Percentiles rank a stretch among this genome's conserved stretches.
phyloP scores from a whole-genome alignment of 1,284 basidiomycete species.

The Puccinia hordei region DNA sequence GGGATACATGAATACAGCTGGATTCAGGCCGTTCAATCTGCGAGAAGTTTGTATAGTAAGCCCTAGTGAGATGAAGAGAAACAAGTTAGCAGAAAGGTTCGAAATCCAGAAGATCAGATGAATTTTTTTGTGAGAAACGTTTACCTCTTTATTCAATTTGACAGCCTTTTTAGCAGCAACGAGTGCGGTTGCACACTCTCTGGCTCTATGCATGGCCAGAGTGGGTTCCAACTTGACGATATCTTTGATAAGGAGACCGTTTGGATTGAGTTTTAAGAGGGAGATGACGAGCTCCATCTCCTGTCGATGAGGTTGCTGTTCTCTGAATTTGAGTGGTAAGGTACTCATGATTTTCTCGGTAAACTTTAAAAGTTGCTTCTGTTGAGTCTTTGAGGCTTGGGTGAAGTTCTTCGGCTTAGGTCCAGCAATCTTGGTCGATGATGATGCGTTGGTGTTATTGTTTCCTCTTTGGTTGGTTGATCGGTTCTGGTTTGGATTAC shows the following conservation, averaged over 20 bases:
- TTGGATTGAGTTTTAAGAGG: slow-evolving; percentile 28
- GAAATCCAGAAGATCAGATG: background rate
- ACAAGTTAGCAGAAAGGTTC: background rate
- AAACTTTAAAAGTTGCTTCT: slow-evolving; percentile 28
- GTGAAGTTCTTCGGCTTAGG: slow-evolving; percentile 10
- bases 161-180: slow-evolving; percentile 35
- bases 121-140: background rate
- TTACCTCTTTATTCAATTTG: slow-evolving; percentile 35
- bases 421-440: background rate
- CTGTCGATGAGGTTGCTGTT: slow-evolving; percentile 27
- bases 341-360: slow-evolving; percentile 10
- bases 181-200: slow-evolving; percentile 38
- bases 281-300: slow-evolving; percentile 43
- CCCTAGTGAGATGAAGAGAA: background rate
- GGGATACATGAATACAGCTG: background rate
- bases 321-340: slow-evolving; percentile 35
- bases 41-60: slow-evolving; percentile 2
- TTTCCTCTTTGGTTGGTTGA: background rate
- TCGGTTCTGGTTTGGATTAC: background rate
- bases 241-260: slow-evolving; percentile 26
- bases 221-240: slow-evolving; percentile 28
- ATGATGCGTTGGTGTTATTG: background rate
- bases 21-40: background rate
- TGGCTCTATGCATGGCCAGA: slow-evolving; percentile 25
- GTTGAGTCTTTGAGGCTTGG: slow-evolving; percentile 17